phyloP scores from a whole-genome alignment of 2,329 filamentous ascomycete genomes.

The Teratosphaeria nubilosa region DNA sequence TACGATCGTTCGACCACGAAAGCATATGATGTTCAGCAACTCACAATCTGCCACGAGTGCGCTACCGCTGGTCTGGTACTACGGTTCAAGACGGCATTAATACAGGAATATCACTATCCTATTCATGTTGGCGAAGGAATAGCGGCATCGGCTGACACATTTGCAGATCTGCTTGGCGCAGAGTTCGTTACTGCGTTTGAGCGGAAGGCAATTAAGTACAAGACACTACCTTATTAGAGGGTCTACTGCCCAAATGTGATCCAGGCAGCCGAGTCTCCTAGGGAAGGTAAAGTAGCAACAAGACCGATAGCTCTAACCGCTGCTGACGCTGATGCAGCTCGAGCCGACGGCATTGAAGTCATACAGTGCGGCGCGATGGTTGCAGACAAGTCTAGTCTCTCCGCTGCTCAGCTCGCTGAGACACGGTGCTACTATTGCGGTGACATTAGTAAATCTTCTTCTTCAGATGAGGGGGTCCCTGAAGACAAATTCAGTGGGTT shows the following conservation, averaged over 20 bases:
- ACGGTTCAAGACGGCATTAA: neutral
- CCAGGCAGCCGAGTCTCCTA: neutral
- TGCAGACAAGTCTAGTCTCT: neutral
- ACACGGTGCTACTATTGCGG: no score
- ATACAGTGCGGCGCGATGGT: neutral
- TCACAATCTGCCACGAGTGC: neutral
- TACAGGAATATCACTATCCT: neutral
- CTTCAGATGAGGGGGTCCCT: no score
- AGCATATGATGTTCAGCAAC: neutral
- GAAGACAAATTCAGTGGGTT: no score
- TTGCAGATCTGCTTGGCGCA: neutral
- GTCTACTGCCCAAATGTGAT: neutral
- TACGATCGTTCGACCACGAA: neutral
- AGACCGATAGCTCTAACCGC: neutral
- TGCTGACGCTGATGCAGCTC: neutral
- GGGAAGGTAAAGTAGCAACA: neutral
- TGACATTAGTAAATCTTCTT: no score
- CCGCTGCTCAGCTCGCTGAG: neutral
- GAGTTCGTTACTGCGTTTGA: neutral
- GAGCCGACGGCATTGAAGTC: neutral
- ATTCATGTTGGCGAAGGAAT: neutral
- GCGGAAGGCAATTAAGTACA: neutral
- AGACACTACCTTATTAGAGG: neutral
- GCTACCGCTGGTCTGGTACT: neutral
- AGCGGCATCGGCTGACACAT: neutral